Evolutionary conservation across 306 rosid genomes (phyloP).

Genomic region (Rubus idaeus): DNA sequence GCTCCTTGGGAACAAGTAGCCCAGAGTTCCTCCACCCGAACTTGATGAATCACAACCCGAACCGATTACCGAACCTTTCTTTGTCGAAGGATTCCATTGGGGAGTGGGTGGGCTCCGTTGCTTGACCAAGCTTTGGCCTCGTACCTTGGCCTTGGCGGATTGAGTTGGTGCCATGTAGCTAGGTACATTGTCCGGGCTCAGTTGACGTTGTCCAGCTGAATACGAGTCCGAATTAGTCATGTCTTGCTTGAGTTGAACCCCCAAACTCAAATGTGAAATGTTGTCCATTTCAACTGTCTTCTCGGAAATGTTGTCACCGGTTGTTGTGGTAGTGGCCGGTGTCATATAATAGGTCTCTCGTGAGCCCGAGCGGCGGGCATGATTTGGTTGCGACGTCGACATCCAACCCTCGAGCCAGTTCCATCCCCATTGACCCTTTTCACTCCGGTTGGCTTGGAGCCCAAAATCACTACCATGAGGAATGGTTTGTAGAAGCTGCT

Average conservation of each 20-base stretch:
- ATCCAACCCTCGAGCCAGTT: constrained; percentile 89
- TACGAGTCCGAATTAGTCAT: constrained; percentile 31
- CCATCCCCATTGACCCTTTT: constrained; percentile 73
- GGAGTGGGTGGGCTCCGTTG: constrained; percentile 46
- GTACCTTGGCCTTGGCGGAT: constrained; percentile 86
- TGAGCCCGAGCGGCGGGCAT: constrained; percentile 32
- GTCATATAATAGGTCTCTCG: constrained; percentile 40
- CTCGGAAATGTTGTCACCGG: constrained; percentile 59
- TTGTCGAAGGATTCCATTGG: constrained; percentile 56
- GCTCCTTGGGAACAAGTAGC: constrained; percentile 39
- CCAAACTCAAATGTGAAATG: constrained; percentile 23
- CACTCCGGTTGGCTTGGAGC: constrained; percentile 30
- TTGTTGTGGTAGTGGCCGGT: constrained; percentile 33
- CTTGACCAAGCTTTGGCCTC: constrained; percentile 42
- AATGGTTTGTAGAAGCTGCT: constrained; percentile 31
- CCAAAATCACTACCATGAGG: constrained; percentile 33
- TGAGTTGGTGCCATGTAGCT: constrained; percentile 92
- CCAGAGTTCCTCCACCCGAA: constrained; percentile 47
- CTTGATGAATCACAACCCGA: constrained; percentile 58
- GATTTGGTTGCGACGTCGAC: constrained; percentile 56
- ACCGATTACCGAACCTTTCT: constrained; percentile 28
- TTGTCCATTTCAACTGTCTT: constrained; percentile 79
- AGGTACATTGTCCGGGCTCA: constrained; percentile 37
- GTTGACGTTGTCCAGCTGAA: constrained; percentile 25
- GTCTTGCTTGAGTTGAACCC: constrained; percentile 32